Evolutionary conservation across 139 green algal species (phyloP), one percentile per base, ranked within the genome.

Genomic region (Tetradesmus obliquus): DNA sequence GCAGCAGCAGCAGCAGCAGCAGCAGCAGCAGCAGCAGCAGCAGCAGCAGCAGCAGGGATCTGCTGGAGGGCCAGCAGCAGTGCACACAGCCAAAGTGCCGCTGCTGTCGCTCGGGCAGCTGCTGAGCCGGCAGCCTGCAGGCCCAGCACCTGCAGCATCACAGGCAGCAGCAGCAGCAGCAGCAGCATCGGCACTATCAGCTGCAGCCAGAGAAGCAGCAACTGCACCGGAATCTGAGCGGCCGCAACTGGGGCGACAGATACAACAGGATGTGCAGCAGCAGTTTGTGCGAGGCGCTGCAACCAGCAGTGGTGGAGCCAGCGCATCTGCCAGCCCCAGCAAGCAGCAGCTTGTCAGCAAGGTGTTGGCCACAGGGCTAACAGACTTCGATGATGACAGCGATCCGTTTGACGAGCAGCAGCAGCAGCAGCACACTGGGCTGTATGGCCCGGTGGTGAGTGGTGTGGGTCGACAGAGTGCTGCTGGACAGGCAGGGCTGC

Each of bases 381-480:
- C 82, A 74, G 82, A 87, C 19, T 87, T 87, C 74, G 82, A 54
- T 55, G 82, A 22, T 76, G 82, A 60, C 19, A 72, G 82, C 22
- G 82, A 87, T 3, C 53, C 19, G 19, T 55, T 22, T 9, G 82
- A 87, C 15, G 82, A 71, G 15, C 80, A 45, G 80, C 80, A 85
- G 79, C 32, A 58, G 79, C 82, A 87, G 54, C 82, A 87, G 82
- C 55, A 74, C 51, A 2, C 13, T 2, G 13, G 12, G 3, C 13
- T 45, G 15, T 12, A 54, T 85, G 51, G 80, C 13, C 60, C 17
- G 80, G 5, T 3, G 15, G 12, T 12, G 7, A 20, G 20, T 20
- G 19, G 45, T 17, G 51, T 5, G 8, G 79, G 79, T 13, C 79
- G 32, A 7, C 51, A 2, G 80, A 55, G 32, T 58, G 79, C 45